These are phyloP conservation scores for Neofusicoccum cordaticola DNA, from an alignment of 2,329 filamentous ascomycete species.

Conservation along the genomic window DNA sequence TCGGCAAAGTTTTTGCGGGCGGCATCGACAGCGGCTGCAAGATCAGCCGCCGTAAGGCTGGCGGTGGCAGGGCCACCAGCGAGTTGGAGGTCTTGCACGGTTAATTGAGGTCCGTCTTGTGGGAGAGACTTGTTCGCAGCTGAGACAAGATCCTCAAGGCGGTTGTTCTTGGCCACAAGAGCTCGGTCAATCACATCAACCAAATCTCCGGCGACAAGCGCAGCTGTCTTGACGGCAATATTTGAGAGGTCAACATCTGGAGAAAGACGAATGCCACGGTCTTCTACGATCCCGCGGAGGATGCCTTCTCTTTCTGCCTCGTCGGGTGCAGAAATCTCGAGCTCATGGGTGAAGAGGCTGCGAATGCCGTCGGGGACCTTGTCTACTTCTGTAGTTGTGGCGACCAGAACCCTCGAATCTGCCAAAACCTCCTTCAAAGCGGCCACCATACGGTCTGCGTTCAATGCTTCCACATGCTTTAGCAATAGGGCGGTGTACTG, in stretches of 20 bases:
- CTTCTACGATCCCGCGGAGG: constrained; percentile 71
- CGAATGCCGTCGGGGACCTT: constrained; percentile 88
- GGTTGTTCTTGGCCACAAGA: constrained; percentile 69
- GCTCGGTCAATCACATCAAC: constrained; percentile 93
- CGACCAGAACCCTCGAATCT: constrained; percentile 79
- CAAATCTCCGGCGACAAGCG: constrained; percentile 88
- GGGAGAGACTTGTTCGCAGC: constrained; percentile 36
- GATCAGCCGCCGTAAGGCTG: constrained; percentile 77
- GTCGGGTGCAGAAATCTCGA: constrained; percentile 90
- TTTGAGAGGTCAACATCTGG: constrained; percentile 78
- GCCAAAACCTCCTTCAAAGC: constrained; percentile 79
- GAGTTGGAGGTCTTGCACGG: constrained; percentile 78
- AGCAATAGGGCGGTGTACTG: constrained; percentile 83
- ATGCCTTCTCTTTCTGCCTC: constrained; percentile 90
- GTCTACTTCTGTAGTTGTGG: constrained; percentile 92
- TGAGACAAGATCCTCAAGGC: constrained; percentile 69
- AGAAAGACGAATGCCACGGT: constrained; percentile 72
- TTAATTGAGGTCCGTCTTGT: constrained; percentile 45
- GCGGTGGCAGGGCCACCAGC: constrained; percentile 78
- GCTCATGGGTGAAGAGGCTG: constrained; percentile 89
- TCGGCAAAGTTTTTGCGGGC: constrained; percentile 98
- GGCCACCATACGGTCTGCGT: constrained; percentile 82
- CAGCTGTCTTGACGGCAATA: constrained; percentile 91
- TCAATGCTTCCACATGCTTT: constrained; percentile 85
- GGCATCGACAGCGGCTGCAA: constrained; percentile 89